Evolutionary conservation across 106 monocot genomes (phyloP).

Genomic region (Dendrobium officinale): DNA sequence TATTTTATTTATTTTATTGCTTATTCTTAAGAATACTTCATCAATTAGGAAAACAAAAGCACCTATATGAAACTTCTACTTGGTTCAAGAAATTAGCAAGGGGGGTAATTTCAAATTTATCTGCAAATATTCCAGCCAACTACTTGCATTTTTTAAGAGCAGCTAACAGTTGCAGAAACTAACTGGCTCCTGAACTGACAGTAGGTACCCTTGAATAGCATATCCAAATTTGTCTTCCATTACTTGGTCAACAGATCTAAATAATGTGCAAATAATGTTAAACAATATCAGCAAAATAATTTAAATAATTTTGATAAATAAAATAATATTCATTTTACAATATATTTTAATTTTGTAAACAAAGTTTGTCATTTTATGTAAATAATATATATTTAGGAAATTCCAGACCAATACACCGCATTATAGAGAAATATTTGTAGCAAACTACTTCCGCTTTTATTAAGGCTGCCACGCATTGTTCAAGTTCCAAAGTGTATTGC

Average conservation of each 20-base stretch:
- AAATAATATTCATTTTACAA: too few species aligned
- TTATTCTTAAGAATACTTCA: too few species aligned
- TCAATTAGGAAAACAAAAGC: too few species aligned
- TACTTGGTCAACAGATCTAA: background rate
- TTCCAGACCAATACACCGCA: background rate
- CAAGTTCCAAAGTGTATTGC: too few species aligned
- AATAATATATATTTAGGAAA: background rate
- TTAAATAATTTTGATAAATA: too few species aligned
- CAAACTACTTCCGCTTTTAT: background rate
- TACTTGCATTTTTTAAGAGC: background rate
- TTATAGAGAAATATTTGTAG: background rate
- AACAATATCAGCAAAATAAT: too few species aligned
- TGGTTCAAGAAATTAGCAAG: background rate
- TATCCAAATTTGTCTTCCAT: background rate
- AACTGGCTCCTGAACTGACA: background rate
- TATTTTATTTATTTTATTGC: too few species aligned
- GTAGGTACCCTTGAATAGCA: background rate
- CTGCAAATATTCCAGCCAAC: background rate
- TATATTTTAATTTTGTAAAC: too few species aligned
- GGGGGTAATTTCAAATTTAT: background rate
- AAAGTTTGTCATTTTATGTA: too few species aligned
- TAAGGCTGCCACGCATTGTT: too few species aligned
- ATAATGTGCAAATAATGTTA: background rate
- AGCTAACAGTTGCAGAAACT: background rate
- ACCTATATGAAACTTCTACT: too few species aligned